These are phyloP conservation scores for Xylaria sp. DNA, from an alignment of 2,329 filamentous ascomycete species.

Conservation along the genomic window DNA sequence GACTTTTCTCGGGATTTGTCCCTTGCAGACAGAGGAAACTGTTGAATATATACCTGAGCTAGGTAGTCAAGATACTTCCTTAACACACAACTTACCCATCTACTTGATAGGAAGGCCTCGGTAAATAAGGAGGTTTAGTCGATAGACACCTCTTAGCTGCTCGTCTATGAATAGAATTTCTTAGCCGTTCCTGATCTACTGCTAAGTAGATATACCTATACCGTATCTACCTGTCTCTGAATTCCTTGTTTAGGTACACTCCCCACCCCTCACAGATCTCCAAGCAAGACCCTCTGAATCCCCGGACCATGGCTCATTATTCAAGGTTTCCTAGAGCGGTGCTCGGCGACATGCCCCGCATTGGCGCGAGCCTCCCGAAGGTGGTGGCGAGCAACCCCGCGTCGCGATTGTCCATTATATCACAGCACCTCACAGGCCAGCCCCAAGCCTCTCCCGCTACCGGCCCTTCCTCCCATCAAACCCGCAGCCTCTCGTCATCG, in stretches of 20 bases:
- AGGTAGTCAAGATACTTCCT: no score
- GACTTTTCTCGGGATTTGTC: slow-evolving; percentile 15
- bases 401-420: slow-evolving; percentile 39
- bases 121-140: no score
- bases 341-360: slow-evolving; percentile 40
- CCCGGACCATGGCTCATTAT: slow-evolving; percentile 35
- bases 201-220: no score
- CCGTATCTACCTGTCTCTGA: no score
- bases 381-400: slow-evolving; percentile 39
- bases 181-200: slow-evolving; percentile 20
- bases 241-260: slow-evolving; percentile 21
- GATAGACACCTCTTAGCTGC: no score
- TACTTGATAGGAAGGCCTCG: no score
- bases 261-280: slow-evolving; percentile 9
- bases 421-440: slow-evolving; percentile 36
- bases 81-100: no score
- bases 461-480: slow-evolving; percentile 34
- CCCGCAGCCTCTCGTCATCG: slow-evolving; percentile 40
- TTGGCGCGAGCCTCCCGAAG: slow-evolving; percentile 22
- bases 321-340: slow-evolving; percentile 36
- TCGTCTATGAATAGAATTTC: slow-evolving; percentile 10
- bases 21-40: neutral
- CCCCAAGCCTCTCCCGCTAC: slow-evolving; percentile 31
- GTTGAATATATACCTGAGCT: no score
- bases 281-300: slow-evolving; percentile 7